A percentile compares a stretch with the other conserved stretches of the same genome.
These are phyloP conservation scores for Verticillium longisporum DNA, from an alignment of 2,329 filamentous ascomycete genomes.

Conservation along the genomic window DNA sequence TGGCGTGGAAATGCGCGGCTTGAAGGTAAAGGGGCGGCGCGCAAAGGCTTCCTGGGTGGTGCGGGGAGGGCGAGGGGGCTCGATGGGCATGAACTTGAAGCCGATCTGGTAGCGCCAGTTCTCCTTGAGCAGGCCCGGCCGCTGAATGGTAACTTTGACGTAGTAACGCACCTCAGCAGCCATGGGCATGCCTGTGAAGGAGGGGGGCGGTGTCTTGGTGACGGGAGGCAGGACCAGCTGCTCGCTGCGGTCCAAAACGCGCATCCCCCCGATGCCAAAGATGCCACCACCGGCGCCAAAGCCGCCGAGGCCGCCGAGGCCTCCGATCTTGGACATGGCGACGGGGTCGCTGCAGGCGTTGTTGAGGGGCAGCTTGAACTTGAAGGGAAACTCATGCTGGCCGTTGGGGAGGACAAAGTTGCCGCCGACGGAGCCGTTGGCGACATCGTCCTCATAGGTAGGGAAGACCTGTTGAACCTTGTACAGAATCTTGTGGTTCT, in stretches of 20 bases:
- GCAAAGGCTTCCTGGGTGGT: constrained; percentile 78
- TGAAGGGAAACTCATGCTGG: constrained; percentile 69
- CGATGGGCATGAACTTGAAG: constrained; percentile 88
- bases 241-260: constrained; percentile 56
- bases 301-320: constrained; percentile 48
- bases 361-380: constrained; percentile 72
- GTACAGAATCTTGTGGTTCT: constrained; percentile 71
- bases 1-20: constrained; percentile 23
- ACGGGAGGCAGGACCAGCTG: constrained; percentile 64
- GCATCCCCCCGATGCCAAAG: constrained; percentile 44
- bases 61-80: constrained; percentile 66
- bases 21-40: constrained; percentile 58
- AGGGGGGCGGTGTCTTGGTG: constrained; percentile 81
- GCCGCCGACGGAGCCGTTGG: constrained; percentile 28
- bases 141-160: constrained; percentile 87
- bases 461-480: constrained; percentile 68
- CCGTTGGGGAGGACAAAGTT: constrained; percentile 59
- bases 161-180: constrained; percentile 91
- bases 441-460: constrained; percentile 36
- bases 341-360: constrained; percentile 57
- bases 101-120: constrained; percentile 66
- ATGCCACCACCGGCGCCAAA: constrained; percentile 35
- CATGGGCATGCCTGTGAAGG: constrained; percentile 76
- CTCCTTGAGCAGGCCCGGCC: constrained; percentile 85
- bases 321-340: constrained; percentile 46